Evolutionary conservation across 129 eudicot species (phyloP), one percentile per base, ranked within the genome.

Genomic region (Flaveria trinervia): DNA sequence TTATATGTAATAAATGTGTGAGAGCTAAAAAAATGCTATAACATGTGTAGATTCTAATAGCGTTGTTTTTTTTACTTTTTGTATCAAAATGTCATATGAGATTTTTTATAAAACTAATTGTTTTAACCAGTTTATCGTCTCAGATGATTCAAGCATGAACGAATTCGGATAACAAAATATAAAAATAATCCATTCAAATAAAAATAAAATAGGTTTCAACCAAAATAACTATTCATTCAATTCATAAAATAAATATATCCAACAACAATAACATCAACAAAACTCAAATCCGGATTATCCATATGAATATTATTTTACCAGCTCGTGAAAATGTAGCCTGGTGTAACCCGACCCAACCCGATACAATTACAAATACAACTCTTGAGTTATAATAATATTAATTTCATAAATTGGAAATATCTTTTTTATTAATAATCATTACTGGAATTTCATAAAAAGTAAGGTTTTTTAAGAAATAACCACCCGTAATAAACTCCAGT

Each of bases 401-500:
- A 52, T 43, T 49, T 61, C 11, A 55, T 4, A 9, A 65, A 28
- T 28, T 52, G 30, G 8, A 33, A 64, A 12, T 45, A 44, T 72
- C 48, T 33, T 41, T 48, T 41, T 48, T 69, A 55, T 59, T 44
- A 11, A 46, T 18, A 46, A 71, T 33, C 1, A 30, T 70, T 49
- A 72, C 67, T 13, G 23, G 52, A 41, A 39, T 9, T 61, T 16
- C 1, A n/a, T 9, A 62, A 33, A 15, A 72, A 52, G n/a, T 22
- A 49, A 13, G 16, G 4, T 2, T 59, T 36, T 81, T 81, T 52
- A 89, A 64, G 94, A 86, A 79, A 87, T 85, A 1, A 90, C 86
- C 62, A 90, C 89, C 36, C 96, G 83, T 77, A 80, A 82, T 41
- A 69, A 77, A 73, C 81, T 87, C 96, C 91, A 90, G n/a, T 73